These are phyloP conservation scores for Hysterangium stoloniferum DNA, from an alignment of 768 basidiomycete genomes.

Conservation along the genomic window DNA sequence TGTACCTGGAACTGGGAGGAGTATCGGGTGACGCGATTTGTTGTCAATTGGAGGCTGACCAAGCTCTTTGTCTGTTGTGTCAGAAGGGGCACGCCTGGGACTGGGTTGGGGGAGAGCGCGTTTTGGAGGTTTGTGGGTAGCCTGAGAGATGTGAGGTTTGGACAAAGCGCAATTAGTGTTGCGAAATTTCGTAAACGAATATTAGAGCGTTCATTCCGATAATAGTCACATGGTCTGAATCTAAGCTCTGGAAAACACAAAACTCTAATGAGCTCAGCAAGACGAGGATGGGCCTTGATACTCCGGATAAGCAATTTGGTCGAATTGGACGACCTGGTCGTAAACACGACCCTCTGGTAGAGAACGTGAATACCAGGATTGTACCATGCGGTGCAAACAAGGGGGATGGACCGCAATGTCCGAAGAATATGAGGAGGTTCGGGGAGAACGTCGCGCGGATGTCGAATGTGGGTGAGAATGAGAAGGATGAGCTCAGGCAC, in stretches of 20 bases:
- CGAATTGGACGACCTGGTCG: not conserved
- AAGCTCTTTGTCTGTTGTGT: not conserved
- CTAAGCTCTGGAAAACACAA: not conserved
- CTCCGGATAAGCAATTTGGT: not conserved
- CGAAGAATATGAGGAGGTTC: not conserved
- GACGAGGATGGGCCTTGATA: not conserved
- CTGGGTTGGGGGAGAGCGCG: not conserved
- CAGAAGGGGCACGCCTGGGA: not conserved
- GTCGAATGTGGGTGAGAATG: not conserved
- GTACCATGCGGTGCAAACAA: not conserved
- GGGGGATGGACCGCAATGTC: not conserved
- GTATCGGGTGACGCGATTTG: not conserved
- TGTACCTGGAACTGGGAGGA: not conserved
- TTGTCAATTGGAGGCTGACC: not conserved
- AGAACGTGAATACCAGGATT: not conserved
- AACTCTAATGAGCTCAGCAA: not conserved
- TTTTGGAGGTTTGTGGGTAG: not conserved
- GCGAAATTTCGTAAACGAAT: slow-evolving; percentile 1
- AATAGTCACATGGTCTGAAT: not conserved
- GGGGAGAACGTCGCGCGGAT: not conserved
- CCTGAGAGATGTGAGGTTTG: not conserved
- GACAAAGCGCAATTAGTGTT: not conserved
- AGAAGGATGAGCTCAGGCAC: not conserved
- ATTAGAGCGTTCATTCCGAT: not conserved
- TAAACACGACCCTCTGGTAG: not conserved